Base-by-base conservation (phyloP, 306 rosid species). In the Ceratonia siliqua region DNA sequence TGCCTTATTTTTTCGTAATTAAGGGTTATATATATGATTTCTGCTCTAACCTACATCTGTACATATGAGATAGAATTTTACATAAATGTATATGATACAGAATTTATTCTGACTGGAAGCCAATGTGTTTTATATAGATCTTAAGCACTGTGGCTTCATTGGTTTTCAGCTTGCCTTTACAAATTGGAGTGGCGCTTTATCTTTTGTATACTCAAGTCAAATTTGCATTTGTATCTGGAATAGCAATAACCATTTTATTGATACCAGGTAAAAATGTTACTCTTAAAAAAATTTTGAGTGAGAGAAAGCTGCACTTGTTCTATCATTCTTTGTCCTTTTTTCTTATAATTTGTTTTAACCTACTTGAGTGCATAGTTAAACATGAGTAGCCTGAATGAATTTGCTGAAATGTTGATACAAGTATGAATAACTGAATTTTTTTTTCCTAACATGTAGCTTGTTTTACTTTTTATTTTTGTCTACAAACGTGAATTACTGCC, bases 81-180 rank as follows among this genome's bases (percentile, higher is more conserved):
- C 46, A 35, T 54, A 49, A 43, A 73, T 15, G 48, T 25, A 28
- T 61, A 32, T 63, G 24, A 24, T 59, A 22, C 39, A 58, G 36
- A 17, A 66, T 46, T 45, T 67, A 20, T 67, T 15, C 68, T 3
- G 5, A 30, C 25, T 8, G n/a, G 18, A 68, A 41, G 21, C 38
- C 64, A 12, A 76, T 68, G 49, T 72, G 25, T 9, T 50, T 41
- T 30, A 5, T 52, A 22, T 53, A 48, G 24, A 78, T 70, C 65
- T 74, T 55, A 75, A 79, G 45, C 45, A 67, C 18, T 50, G 45
- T 28, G 41, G 32, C 73, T 72, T 76, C 36, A 15, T 78, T 79
- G 74, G 9, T 82, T 89, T 87, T 84, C 96, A 94, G 98, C 87
- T 79, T 94, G 86, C 98, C 98, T 78, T 88, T 94, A 54, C 98